Base-by-base conservation (phyloP, 345 rosid genomes). In the Noccaea caerulescens region DNA sequence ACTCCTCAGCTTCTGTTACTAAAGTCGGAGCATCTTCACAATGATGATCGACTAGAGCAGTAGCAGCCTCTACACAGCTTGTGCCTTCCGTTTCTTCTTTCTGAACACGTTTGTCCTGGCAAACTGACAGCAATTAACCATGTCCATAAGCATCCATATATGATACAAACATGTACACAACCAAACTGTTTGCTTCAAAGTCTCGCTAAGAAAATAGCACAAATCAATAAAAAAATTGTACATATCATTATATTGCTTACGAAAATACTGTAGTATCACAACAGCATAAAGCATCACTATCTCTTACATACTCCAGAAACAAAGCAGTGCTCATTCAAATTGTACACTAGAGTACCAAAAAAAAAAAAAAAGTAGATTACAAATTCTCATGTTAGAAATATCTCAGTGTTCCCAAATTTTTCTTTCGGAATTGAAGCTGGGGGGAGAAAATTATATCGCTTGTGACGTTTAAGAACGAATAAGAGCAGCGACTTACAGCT, bases 401-500 rank as follows among this genome's bases (percentile, higher is more conserved):
- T 51, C 59, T 62, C 69, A 59, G 33, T 20, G 14, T 58, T 36
- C 44, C 57, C 33, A 67, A 36, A 7, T 12, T 2, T 12, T n/a
- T 16, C 42, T 20, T 11, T 1, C 30, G 14, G 7, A 65, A 51
- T 7, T 5, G 38, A 58, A 66, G 10, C 36, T 45, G 41, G 6
- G 53, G 51, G 57, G 50, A 36, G 68, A 44, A 12, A 69, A 7
- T 16, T 2, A 25, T 8, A 38, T 32, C 8, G 16, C 30, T 0
- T 13, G 2, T 49, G 7, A 32, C 27, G 10, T 18, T 30, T 10
- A 44, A 10, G 7, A 9, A 20, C 1, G 41, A 51, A 32, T 8
- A 59, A 63, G 62, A 61, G 23, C 12, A 66, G 67, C 42, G 68
- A 67, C 86, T 61, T 52, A 92, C 96, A 82, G 77, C 80, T 79